Percentiles rank a stretch among this genome's conserved stretches.
Evolutionary conservation across 345 rosid species (phyloP).

Genomic region (Gossypium longicalyx): DNA sequence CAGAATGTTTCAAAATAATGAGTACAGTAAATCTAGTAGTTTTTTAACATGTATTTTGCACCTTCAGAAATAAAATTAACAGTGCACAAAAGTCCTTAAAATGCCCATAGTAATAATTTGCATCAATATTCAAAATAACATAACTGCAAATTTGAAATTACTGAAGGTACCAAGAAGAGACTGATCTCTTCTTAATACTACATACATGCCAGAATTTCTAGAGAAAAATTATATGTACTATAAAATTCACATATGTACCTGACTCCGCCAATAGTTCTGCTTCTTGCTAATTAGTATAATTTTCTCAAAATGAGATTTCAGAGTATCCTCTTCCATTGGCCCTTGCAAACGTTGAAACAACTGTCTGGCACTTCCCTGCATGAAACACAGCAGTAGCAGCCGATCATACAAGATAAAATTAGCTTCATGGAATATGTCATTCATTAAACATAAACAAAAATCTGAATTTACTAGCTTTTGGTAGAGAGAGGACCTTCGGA

Average conservation of each 20-base stretch:
- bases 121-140: not conserved
- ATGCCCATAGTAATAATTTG: slow-evolving; percentile 1
- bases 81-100: not conserved
- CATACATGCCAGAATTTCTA: slow-evolving; percentile 9
- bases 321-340: slow-evolving; percentile 91
- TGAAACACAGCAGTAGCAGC: slow-evolving; percentile 24
- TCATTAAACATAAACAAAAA: slow-evolving; percentile 9
- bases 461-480: slow-evolving; percentile 12
- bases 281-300: slow-evolving; percentile 77
- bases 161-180: not conserved
- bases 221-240: not conserved
- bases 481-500: slow-evolving; percentile 57
- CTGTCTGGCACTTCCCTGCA: slow-evolving; percentile 98
- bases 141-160: not conserved
- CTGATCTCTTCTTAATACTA: not conserved
- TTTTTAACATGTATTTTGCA: not conserved
- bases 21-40: not conserved
- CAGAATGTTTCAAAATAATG: not conserved
- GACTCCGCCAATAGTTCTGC: slow-evolving; percentile 54
- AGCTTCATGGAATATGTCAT: not conserved
- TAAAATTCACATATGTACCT: slow-evolving; percentile 42
- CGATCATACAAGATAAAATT: slow-evolving; percentile 10
- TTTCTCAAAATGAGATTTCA: slow-evolving; percentile 95
- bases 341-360: slow-evolving; percentile 94
- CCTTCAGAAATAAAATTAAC: not conserved